phyloP scores from a whole-genome alignment of 306 rosid genomes.

The Inga oerstediana region DNA sequence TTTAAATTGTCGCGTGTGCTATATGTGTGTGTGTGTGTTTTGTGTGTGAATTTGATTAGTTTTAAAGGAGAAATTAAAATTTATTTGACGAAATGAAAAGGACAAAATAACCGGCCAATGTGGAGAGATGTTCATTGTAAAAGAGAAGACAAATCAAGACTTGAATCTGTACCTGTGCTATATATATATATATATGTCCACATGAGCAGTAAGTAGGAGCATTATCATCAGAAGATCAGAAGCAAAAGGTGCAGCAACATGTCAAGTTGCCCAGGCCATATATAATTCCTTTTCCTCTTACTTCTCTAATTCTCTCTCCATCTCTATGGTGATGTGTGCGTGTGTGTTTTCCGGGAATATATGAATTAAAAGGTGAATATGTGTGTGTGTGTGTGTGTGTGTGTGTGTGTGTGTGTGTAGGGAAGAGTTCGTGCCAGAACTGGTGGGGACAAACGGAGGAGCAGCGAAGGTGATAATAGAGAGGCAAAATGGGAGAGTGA shows the following conservation, averaged over 20 bases:
- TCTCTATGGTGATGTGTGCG: not conserved
- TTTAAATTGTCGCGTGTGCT: no score
- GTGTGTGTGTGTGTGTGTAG: not conserved
- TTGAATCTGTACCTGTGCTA: not conserved
- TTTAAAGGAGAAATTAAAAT: not conserved
- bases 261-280: not conserved
- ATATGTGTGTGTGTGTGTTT: no score
- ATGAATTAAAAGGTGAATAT: no score
- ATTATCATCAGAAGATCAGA: no score
- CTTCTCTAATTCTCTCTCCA: no score
- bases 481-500: conserved; percentile 45
- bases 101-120: not conserved
- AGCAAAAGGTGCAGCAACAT: not conserved
- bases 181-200: not conserved
- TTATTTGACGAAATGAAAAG: no score
- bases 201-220: not conserved
- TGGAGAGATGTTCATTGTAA: not conserved
- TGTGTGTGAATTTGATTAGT: no score
- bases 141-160: not conserved
- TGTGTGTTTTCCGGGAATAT: no score
- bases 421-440: conserved; percentile 63
- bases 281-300: no score
- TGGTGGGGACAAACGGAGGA: conserved; percentile 50
- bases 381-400: no score
- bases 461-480: conserved; percentile 40